Evolutionary conservation across 495 filamentous ascomycete species (phyloP), one percentile per base, ranked within the genome.

Genomic region (Hypomontagnella monticulosa): DNA sequence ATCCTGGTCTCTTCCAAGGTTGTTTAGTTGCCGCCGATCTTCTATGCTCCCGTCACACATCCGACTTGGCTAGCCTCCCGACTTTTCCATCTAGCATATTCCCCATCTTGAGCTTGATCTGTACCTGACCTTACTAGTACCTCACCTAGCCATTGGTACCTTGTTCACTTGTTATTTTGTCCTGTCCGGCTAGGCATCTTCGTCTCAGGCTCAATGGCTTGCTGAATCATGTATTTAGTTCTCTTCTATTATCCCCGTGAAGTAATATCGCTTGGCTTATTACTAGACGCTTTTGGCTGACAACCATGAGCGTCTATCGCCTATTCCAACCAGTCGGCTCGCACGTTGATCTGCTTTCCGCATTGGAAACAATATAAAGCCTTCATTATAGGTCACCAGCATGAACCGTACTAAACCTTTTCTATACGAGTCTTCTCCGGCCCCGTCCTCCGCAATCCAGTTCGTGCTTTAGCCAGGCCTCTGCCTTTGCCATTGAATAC

Each of bases 291-390:
- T 51, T 34, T 58, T 55, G 49, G 60, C 23, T 61, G 61, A 27
- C 46, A 64, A 40, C 63, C 46, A 43, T 67, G 59, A 49, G 71
- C 71, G 71, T 70, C 61, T 73, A 67, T 69, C 71, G 71, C 61
- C 52, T 73, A 64, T 68, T 54, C 48, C 57, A 41, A 27, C 68
- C 68, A 73, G 71, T 73, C 68, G 71, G 71, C 59, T 69, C 16
- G 42, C 64, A 6, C 51, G 15, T 46, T 53, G 19, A 48, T 48
- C 40, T 54, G n/a, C 60, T 71, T 71, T 58, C 68, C 68, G 61
- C 52, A 27, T 51, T 56, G 42, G 54, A 54, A 63, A 61, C 57
- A 56, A 69, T 64, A 61, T 63, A 59, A 15, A 36, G 40, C 57
- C 51, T 60, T 48, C 67, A 67, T 65, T 69, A 65, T 71, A 73